phyloP scores from a whole-genome alignment of 2,329 filamentous ascomycete species.

The Colletotrichum sp. region DNA sequence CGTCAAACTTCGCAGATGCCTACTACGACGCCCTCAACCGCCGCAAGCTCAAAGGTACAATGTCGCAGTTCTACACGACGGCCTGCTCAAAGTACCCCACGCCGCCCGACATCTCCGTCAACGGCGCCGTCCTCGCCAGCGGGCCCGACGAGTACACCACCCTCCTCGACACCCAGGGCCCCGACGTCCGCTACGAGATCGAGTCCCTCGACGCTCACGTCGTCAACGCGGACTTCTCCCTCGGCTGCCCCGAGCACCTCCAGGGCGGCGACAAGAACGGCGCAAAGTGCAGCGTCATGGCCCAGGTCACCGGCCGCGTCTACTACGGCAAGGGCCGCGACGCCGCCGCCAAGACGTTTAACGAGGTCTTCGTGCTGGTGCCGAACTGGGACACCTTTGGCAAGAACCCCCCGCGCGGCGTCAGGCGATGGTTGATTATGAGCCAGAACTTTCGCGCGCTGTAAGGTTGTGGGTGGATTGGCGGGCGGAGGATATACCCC shows the following conservation, averaged over 20 bases:
- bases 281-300: conserved; percentile 69
- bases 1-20: conserved; percentile 72
- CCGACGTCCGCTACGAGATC: conserved; percentile 70
- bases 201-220: conserved; percentile 80
- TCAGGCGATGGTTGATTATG: conserved; percentile 69
- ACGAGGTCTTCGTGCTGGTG: conserved; percentile 81
- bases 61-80: conserved; percentile 75
- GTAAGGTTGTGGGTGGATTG: conserved; percentile 30
- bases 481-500: neutral
- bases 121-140: conserved; percentile 71
- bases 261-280: conserved; percentile 49
- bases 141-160: conserved; percentile 67
- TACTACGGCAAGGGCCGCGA: conserved; percentile 69
- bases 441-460: conserved; percentile 74
- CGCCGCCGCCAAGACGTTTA: conserved; percentile 72
- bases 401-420: conserved; percentile 56
- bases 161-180: conserved; percentile 69
- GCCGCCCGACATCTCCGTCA: conserved; percentile 78
- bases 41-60: conserved; percentile 65
- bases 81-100: conserved; percentile 56
- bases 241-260: conserved; percentile 57
- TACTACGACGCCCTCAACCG: conserved; percentile 80
- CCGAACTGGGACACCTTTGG: conserved; percentile 71
- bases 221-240: conserved; percentile 70
- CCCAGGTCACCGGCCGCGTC: conserved; percentile 77